Evolutionary conservation across 495 filamentous ascomycete species (phyloP).

Genomic region (Aspergillus avenaceus): DNA sequence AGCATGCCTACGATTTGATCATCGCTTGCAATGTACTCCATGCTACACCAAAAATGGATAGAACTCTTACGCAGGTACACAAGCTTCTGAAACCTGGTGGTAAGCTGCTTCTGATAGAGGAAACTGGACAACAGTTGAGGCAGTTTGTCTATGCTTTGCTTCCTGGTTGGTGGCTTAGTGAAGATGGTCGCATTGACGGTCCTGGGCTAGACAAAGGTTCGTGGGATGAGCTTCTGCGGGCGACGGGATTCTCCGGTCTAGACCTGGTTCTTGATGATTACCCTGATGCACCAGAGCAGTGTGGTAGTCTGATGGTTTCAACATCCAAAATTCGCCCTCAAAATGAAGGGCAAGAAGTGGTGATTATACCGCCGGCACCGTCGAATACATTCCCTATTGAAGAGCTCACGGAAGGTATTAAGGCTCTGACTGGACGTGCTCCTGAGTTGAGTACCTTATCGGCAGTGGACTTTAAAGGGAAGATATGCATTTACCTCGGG

Average conservation of each 20-base stretch:
- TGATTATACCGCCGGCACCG: background rate
- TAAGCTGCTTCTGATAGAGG: conserved; percentile 28
- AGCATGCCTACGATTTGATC: conserved; percentile 21
- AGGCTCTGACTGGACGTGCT: conserved; percentile 7
- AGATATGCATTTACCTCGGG: conserved; percentile 31
- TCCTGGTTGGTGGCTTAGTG: conserved; percentile 32
- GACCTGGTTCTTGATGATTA: background rate
- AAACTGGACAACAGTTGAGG: conserved; percentile 16
- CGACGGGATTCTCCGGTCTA: background rate
- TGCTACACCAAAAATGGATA: conserved; percentile 2
- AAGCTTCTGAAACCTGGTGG: conserved; percentile 17
- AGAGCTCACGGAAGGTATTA: conserved; percentile 10
- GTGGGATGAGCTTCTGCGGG: background rate
- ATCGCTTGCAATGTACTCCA: conserved; percentile 16
- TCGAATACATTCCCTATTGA: conserved; percentile 2
- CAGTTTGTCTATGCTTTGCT: conserved; percentile 27
- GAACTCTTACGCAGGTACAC: background rate
- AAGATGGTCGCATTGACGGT: background rate
- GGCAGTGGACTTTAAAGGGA: conserved; percentile 17
- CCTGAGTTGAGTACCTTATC: conserved; percentile 5
- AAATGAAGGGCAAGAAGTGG: background rate
- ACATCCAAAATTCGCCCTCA: background rate
- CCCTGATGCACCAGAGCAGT: background rate
- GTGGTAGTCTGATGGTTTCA: background rate
- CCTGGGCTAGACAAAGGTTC: background rate